These are phyloP conservation scores for Phymatotrichopsis omnivora DNA, from an alignment of 2,329 filamentous ascomycete species.

Conservation along the genomic window DNA sequence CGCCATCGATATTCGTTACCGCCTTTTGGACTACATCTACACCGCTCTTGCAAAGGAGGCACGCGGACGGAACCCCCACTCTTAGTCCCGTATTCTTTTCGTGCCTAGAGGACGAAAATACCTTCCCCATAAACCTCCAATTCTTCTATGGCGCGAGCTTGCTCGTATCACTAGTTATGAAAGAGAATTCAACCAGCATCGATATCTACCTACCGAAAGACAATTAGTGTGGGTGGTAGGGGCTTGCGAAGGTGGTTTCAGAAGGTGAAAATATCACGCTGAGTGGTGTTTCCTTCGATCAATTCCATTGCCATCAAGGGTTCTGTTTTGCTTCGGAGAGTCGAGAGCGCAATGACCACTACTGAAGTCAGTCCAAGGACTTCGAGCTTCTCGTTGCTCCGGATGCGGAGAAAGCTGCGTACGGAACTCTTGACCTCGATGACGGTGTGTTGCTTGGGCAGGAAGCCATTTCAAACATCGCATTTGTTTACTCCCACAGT, in stretches of 20 bases:
- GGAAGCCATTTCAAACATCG: conserved; percentile 45
- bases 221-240: conserved; percentile 45
- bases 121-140: conserved; percentile 42
- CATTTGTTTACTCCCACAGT: conserved; percentile 49
- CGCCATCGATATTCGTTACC: conserved; percentile 63
- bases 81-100: conserved; percentile 62
- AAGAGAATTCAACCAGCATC: conserved; percentile 40
- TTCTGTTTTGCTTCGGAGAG: conserved; percentile 52
- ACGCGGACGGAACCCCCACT: conserved; percentile 51
- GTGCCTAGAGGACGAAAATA: conserved; percentile 47
- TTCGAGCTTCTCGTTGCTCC: conserved; percentile 65
- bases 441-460: conserved; percentile 62
- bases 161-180: conserved; percentile 43
- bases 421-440: conserved; percentile 63
- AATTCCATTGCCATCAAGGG: conserved; percentile 61
- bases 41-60: conserved; percentile 56
- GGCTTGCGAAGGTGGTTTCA: conserved; percentile 40
- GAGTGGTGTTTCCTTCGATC: conserved; percentile 37
- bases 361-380: conserved; percentile 50
- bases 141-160: conserved; percentile 44
- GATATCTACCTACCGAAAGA: conserved; percentile 44
- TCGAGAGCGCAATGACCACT: conserved; percentile 50
- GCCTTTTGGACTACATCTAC: conserved; percentile 70
- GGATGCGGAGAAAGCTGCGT: conserved; percentile 50
- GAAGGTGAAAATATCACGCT: conserved; percentile 37